Percentiles rank a stretch among this genome's conserved stretches.
phyloP scores from a whole-genome alignment of 169 alveolate species.

The Plasmodium coatneyi region DNA sequence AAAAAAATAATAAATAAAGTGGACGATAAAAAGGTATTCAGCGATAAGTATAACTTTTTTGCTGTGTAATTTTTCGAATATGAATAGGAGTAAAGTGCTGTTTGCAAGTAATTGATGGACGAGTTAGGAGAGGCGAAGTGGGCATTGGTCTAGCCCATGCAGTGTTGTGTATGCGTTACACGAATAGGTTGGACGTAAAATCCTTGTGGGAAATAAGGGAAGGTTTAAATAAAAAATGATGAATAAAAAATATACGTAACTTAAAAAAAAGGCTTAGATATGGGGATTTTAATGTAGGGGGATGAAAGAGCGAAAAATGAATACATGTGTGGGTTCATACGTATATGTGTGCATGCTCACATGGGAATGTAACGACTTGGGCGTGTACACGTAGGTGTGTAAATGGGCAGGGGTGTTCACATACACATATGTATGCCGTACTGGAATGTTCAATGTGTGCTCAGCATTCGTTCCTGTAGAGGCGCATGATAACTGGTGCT shows the following conservation, averaged over 20 bases:
- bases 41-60: neutral
- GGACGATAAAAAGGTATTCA: neutral
- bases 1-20: neutral
- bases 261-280: neutral
- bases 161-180: neutral
- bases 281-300: neutral
- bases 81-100: neutral
- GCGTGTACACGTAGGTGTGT: neutral
- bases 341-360: neutral
- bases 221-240: no score
- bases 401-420: neutral
- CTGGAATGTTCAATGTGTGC: neutral
- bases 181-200: neutral
- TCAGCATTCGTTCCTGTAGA: neutral
- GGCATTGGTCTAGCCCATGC: neutral
- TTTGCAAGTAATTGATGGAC: neutral
- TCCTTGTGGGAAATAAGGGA: neutral
- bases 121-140: neutral
- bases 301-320: neutral
- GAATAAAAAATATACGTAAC: neutral
- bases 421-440: neutral
- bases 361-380: neutral
- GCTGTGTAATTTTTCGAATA: neutral
- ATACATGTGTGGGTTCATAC: neutral
- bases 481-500: neutral